Evolutionary conservation across 306 rosid genomes (phyloP).

Genomic region (Begonia fuchsioides): DNA sequence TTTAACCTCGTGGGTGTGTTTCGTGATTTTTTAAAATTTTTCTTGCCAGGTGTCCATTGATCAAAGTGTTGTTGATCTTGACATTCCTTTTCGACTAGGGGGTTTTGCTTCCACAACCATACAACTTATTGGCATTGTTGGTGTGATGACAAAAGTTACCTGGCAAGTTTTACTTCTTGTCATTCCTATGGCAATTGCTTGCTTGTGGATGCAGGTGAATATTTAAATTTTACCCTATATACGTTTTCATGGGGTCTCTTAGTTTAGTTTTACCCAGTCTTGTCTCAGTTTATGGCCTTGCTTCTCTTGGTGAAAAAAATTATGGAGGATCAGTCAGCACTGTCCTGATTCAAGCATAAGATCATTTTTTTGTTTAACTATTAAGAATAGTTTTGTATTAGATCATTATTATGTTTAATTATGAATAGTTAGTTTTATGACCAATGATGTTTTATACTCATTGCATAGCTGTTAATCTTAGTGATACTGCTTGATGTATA

Average conservation of each 20-base stretch:
- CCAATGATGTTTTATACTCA: no score
- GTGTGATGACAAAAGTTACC: constrained; percentile 75
- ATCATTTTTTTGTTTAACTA: no score
- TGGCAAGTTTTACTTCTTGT: constrained; percentile 92
- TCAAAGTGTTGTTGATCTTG: constrained; percentile 98
- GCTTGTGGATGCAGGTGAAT: constrained; percentile 98
- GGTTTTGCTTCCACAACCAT: constrained; percentile 92
- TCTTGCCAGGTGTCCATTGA: constrained; percentile 69
- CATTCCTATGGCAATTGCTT: constrained; percentile 82
- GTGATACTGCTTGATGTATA: no score
- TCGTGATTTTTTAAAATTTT: not conserved
- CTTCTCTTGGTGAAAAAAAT: no score
- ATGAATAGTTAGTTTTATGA: no score
- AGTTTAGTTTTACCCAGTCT: not conserved
- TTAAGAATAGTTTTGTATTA: no score
- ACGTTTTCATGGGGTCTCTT: not conserved
- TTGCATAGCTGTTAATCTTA: no score
- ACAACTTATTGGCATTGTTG: constrained; percentile 87
- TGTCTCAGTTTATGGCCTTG: no score
- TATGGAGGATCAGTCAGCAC: no score
- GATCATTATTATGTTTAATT: no score
- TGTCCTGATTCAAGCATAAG: no score
- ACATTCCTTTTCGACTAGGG: constrained; percentile 93
- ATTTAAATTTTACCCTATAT: not conserved
- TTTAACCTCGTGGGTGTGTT: not conserved